Conservation (phyloP, 2,329 filamentous ascomycete species). For the Fusarium sambucinum region DNA sequence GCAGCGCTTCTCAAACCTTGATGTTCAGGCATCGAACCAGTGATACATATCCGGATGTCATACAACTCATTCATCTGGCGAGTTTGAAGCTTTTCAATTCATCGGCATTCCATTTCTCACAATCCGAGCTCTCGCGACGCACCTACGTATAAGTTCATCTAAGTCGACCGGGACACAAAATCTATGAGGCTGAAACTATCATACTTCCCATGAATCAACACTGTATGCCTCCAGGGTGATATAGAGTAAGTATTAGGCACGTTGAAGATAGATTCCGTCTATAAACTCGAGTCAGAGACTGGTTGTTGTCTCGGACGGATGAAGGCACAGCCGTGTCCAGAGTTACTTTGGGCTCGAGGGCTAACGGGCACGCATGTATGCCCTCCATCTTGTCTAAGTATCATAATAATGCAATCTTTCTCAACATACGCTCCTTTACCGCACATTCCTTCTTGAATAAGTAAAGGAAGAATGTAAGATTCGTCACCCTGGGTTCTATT, state of each 20-base stretch:
- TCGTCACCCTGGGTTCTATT: background rate
- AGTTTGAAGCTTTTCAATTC: background rate
- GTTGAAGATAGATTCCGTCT: no score
- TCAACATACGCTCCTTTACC: background rate
- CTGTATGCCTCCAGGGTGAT: background rate
- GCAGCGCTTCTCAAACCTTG: background rate
- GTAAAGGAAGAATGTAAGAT: background rate
- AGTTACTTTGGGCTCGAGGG: background rate
- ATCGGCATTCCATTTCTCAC: background rate
- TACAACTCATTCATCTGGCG: background rate
- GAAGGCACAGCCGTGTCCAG: background rate
- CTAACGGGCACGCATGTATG: background rate
- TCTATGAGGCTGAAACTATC: background rate
- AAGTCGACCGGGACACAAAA: background rate
- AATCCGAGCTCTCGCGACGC: background rate
- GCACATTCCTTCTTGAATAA: background rate
- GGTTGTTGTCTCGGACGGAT: background rate
- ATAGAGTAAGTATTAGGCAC: background rate
- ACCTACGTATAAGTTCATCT: background rate
- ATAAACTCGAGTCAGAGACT: no score
- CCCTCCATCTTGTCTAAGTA: background rate
- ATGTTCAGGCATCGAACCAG: background rate
- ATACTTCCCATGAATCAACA: background rate
- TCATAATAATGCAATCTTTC: background rate
- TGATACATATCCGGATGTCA: background rate